phyloP scores from a whole-genome alignment of 805 yeast species.

The Vanderwaltozyma tropicalis region DNA sequence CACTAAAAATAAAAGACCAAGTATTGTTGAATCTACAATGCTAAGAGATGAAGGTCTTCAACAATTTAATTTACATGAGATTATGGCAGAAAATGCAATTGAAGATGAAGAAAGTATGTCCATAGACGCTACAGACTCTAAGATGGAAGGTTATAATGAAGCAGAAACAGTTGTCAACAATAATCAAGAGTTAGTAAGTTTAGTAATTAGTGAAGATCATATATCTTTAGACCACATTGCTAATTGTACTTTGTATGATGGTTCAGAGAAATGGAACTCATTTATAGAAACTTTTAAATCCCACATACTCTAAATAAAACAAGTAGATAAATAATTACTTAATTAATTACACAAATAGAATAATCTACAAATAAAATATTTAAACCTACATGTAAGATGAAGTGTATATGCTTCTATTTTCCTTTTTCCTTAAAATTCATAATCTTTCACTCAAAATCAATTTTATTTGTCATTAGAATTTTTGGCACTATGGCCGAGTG shows the following conservation, averaged over 20 bases:
- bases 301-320: neutral
- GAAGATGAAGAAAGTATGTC: constrained; percentile 13
- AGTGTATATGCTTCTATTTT: too few species aligned
- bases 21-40: constrained; percentile 24
- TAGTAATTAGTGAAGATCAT: constrained; percentile 25
- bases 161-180: neutral
- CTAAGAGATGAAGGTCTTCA: constrained; percentile 27
- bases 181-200: neutral
- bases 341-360: too few species aligned
- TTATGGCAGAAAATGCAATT: constrained; percentile 19
- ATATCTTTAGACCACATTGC: constrained; percentile 12
- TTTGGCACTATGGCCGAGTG: constrained; percentile 35
- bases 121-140: constrained; percentile 2
- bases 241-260: constrained; percentile 19
- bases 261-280: constrained; percentile 12
- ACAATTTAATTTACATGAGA: constrained; percentile 26
- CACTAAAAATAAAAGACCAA: constrained; percentile 20
- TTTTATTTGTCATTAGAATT: constrained; percentile 6
- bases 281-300: constrained; percentile 13
- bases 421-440: too few species aligned
- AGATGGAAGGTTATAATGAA: constrained; percentile 3
- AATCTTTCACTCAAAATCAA: too few species aligned
- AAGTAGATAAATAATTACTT: too few species aligned
- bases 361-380: too few species aligned
- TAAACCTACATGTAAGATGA: too few species aligned